Base-by-base conservation (phyloP, 1,284 basidiomycete genomes). In the Marasmius oreades region DNA sequence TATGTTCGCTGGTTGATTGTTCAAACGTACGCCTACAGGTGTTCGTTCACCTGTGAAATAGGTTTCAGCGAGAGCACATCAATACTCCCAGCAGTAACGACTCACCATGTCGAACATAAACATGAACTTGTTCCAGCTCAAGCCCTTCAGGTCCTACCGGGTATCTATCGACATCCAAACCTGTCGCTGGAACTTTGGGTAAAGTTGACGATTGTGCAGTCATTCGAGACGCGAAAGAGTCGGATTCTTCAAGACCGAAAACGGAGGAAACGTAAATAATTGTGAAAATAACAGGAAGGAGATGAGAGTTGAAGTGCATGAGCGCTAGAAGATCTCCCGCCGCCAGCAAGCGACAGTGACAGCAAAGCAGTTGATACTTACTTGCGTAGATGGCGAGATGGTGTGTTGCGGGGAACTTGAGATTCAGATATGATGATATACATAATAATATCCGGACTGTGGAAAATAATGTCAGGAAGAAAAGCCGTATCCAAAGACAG, bases 71-170 rank as follows among this genome's bases (percentile, higher is more conserved):
- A 44, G 18, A 23, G 31, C 23, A 23, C n/a, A 48, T 50, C 18
- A 31, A 47, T 34, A 33, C 16, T 33, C n/a, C n/a, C 33, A 48
- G 54, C 42, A 39, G 11, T 28, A 34, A 33, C n/a, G 34, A 69
- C 85, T 57, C 58, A 89, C 88, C 88, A 69, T 91, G 89, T 39
- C 89, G 76, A 8, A 89, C 79, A 63, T 83, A 90, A 33, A 90
- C 69, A 66, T 90, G 86, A 5, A 90, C 86, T 66, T 91, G 88
- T 67, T 86, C 77, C 34, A 91, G 73, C 61, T 76, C 62, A 12
- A 91, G 73, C 26, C 73, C 78, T 1, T 69, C 57, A 6, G 87
- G 88, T 0, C 84, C 78, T 37, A 75, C 66, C 2, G 84, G 80
- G 64, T 90, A 90, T 5, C 70, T 70, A 18, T 82, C 76, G 1